Evolutionary conservation across 352 stramenopile genomes (phyloP).

Genomic region (Phytophthora litchii): DNA sequence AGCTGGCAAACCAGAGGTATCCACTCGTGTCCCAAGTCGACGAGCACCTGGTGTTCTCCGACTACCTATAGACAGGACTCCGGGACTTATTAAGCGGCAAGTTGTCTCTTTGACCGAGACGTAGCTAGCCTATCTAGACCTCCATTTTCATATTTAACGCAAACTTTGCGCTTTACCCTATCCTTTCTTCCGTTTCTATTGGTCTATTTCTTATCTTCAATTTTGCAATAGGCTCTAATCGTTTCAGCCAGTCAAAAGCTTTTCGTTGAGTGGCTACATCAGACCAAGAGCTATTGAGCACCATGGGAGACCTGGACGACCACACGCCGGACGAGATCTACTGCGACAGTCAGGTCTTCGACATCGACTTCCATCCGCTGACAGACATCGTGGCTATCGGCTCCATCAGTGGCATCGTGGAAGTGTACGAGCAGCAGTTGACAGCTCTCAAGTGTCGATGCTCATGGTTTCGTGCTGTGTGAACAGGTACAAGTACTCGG

Average conservation of each 20-base stretch:
- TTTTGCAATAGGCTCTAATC: conserved; percentile 12
- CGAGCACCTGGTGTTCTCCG: conserved; percentile 76
- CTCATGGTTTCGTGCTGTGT: conserved; percentile 9
- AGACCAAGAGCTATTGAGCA: conserved; percentile 6
- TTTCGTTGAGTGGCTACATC: conserved; percentile 5
- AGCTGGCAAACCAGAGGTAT: conserved; percentile 56
- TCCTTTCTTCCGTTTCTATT: conserved; percentile 5
- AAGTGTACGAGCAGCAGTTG: conserved; percentile 62
- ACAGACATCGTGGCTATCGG: conserved; percentile 74
- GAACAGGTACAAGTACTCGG: conserved; percentile 80
- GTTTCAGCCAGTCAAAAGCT: conserved; percentile 22
- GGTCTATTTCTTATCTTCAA: background rate
- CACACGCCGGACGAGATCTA: conserved; percentile 82
- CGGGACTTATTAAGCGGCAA: background rate
- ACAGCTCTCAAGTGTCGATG: background rate
- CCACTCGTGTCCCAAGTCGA: conserved; percentile 51
- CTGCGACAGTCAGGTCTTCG: conserved; percentile 79
- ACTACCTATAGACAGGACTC: conserved; percentile 53
- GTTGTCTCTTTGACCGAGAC: conserved; percentile 9
- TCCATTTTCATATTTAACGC: conserved; percentile 30
- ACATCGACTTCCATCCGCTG: conserved; percentile 87
- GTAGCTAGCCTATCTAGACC: conserved; percentile 26
- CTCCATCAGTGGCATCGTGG: conserved; percentile 76
- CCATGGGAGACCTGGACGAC: conserved; percentile 71
- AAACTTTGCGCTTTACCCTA: conserved; percentile 23